These are phyloP conservation scores for Blastobotrys proliferans DNA, from an alignment of 1,139 yeast genomes.

Conservation along the genomic window DNA sequence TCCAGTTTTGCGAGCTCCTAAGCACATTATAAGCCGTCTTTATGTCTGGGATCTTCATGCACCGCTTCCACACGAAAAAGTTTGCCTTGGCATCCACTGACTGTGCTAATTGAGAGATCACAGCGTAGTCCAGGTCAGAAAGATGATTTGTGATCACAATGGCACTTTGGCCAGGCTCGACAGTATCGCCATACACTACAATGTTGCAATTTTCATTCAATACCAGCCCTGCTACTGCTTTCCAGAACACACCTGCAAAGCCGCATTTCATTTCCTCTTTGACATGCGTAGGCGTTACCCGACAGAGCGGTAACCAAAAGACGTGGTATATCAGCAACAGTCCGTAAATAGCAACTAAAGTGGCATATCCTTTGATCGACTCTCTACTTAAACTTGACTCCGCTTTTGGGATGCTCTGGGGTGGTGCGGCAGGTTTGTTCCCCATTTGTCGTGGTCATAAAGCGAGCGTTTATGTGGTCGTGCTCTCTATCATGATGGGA, in stretches of 20 bases:
- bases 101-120: constrained; percentile 45
- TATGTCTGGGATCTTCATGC: constrained; percentile 26
- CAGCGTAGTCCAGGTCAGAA: constrained; percentile 52
- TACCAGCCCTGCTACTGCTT: background rate
- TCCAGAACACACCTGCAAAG: constrained; percentile 4
- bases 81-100: constrained; percentile 24
- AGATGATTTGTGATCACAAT: constrained; percentile 44
- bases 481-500: no score
- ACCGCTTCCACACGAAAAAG: constrained; percentile 29
- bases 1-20: constrained; percentile 32
- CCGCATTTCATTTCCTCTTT: constrained; percentile 8
- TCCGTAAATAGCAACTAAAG: background rate
- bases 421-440: no score
- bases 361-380: constrained; percentile 1
- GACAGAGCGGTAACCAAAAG: background rate
- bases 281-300: constrained; percentile 2
- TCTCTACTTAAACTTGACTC: no score
- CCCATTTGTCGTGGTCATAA: no score
- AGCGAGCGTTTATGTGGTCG: no score
- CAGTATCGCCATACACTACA: constrained; percentile 18
- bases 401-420: no score
- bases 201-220: constrained; percentile 2
- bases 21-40: constrained; percentile 20
- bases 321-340: constrained; percentile 4
- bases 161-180: constrained; percentile 8